Percentiles rank a stretch among this genome's conserved stretches.
phyloP scores from a whole-genome alignment of 495 filamentous ascomycete species.

The Cercophora scortea region DNA sequence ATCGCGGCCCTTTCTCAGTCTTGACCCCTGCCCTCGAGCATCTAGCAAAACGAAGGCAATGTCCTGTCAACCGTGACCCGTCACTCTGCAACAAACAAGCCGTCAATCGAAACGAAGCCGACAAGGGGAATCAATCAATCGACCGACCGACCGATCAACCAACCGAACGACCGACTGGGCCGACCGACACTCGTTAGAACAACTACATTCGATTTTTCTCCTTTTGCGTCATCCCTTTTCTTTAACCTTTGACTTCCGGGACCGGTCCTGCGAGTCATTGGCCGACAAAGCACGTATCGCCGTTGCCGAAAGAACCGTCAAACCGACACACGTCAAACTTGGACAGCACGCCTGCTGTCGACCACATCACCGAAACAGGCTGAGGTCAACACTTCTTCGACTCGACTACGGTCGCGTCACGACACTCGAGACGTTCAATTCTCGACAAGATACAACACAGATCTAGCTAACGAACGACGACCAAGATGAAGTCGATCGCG shows the following conservation, averaged over 20 bases:
- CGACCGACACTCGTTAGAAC: conserved; percentile 16
- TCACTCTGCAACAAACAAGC: background rate
- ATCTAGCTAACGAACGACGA: background rate
- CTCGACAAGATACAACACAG: background rate
- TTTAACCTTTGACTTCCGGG: background rate
- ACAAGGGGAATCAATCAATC: conserved; percentile 8
- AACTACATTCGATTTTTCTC: conserved; percentile 12
- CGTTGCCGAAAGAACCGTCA: background rate
- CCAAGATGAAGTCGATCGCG: conserved; percentile 20
- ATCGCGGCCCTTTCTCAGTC: conserved; percentile 1
- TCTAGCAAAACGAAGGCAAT: conserved; percentile 17
- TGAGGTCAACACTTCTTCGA: background rate
- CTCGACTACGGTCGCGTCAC: too few relatives aligned
- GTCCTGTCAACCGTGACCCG: conserved; percentile 16
- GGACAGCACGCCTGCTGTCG: background rate
- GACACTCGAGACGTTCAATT: too few relatives aligned
- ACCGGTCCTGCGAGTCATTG: conserved; percentile 9
- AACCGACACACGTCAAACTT: background rate
- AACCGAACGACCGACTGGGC: conserved; percentile 2
- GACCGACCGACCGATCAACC: too few relatives aligned
- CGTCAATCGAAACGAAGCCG: conserved; percentile 1
- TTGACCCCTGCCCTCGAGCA: conserved; percentile 9
- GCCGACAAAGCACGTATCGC: background rate
- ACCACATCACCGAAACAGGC: too few relatives aligned
- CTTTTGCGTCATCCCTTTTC: background rate